These are phyloP conservation scores for Mycocentrospora acerina DNA, from an alignment of 2,329 filamentous ascomycete species.

Conservation along the genomic window DNA sequence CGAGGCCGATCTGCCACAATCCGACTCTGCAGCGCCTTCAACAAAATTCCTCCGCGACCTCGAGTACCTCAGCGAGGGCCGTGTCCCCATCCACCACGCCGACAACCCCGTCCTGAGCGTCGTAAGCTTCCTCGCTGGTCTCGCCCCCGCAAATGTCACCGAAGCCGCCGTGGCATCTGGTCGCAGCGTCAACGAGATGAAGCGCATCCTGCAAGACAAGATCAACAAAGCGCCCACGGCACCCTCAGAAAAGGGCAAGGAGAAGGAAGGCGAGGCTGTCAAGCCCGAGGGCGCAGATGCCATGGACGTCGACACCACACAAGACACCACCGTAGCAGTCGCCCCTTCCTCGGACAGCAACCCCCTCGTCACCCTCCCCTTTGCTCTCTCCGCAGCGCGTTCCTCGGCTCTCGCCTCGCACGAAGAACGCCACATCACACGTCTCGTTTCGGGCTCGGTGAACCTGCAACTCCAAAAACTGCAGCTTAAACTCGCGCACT, in stretches of 20 bases:
- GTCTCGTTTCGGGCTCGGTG: constrained; percentile 85
- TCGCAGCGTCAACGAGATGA: constrained; percentile 83
- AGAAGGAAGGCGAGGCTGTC: constrained; percentile 56
- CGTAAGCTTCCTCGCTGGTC: constrained; percentile 86
- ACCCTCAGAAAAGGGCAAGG: constrained; percentile 55
- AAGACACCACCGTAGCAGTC: constrained; percentile 44
- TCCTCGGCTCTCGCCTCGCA: constrained; percentile 88
- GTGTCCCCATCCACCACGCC: constrained; percentile 84
- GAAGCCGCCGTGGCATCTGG: constrained; percentile 76
- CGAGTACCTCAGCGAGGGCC: constrained; percentile 68
- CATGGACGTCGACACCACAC: constrained; percentile 60
- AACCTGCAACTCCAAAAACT: constrained; percentile 96
- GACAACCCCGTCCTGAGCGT: constrained; percentile 98
- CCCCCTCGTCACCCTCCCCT: constrained; percentile 71
- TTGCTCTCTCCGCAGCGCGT: constrained; percentile 83
- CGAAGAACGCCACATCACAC: constrained; percentile 95
- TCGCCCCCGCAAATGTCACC: constrained; percentile 86
- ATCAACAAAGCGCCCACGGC: constrained; percentile 63
- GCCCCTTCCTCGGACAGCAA: constrained; percentile 24
- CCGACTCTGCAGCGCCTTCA: constrained; percentile 48
- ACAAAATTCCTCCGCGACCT: constrained; percentile 50
- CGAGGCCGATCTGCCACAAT: constrained; percentile 68
- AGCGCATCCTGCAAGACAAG: constrained; percentile 74
- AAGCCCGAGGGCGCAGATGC: constrained; percentile 58
- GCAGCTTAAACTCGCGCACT: constrained; percentile 92